Percentiles rank a stretch among this genome's conserved stretches.
Evolutionary conservation across 345 rosid species (phyloP).

Genomic region (Lepidium didymum): DNA sequence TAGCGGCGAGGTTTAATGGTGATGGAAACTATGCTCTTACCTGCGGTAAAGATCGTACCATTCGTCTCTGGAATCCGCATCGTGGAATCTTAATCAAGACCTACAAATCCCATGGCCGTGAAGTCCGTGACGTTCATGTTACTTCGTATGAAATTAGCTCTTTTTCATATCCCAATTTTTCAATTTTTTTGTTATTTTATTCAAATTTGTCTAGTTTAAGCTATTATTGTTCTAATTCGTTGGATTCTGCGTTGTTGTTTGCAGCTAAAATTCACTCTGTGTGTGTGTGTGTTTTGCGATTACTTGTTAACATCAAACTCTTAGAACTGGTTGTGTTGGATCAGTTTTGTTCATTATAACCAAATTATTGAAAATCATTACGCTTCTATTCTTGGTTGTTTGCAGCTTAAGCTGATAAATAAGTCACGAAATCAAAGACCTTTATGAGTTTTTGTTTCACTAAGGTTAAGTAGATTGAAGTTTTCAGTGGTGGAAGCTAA

Average conservation of each 20-base stretch:
- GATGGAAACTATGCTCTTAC: slow-evolving; percentile 93
- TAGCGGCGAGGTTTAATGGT: slow-evolving; percentile 81
- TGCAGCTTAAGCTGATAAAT: not conserved
- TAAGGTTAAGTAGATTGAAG: not conserved
- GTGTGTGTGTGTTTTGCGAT: too few relatives aligned
- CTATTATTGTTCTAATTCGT: not conserved
- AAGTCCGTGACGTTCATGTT: slow-evolving; percentile 95
- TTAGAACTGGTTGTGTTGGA: too few relatives aligned
- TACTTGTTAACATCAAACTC: too few relatives aligned
- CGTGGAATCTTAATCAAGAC: slow-evolving; percentile 89
- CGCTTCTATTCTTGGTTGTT: not conserved
- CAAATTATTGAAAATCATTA: not conserved
- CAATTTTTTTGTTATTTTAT: not conserved
- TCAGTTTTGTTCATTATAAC: not conserved
- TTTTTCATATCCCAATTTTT: not conserved
- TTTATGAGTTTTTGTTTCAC: not conserved
- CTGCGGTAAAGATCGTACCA: slow-evolving; percentile 96
- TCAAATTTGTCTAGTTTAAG: not conserved
- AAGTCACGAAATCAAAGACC: too few relatives aligned
- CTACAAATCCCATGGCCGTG: slow-evolving; percentile 95
- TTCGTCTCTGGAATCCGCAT: slow-evolving; percentile 98
- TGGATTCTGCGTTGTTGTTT: not conserved
- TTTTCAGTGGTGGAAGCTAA: not conserved
- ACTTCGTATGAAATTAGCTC: slow-evolving; percentile 43
- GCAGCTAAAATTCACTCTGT: not conserved